Percentiles rank a stretch among this genome's conserved stretches.
These are phyloP conservation scores for Cucurbita moschata DNA, from an alignment of 306 rosid genomes.

Conservation along the genomic window DNA sequence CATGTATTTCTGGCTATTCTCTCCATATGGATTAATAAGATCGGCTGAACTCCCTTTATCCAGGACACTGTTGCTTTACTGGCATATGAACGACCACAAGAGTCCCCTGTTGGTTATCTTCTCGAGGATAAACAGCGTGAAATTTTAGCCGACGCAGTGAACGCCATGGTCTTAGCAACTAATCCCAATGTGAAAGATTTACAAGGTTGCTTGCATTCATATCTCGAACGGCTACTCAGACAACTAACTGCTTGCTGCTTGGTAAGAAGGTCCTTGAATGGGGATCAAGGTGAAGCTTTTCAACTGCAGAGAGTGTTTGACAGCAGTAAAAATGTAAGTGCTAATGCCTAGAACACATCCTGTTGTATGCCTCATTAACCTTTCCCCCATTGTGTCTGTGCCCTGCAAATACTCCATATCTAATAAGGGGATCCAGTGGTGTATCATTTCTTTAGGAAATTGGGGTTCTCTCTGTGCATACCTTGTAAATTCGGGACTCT, in stretches of 20 bases:
- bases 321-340: slow-evolving; percentile 35
- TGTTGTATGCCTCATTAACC: neutral
- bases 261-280: slow-evolving; percentile 60
- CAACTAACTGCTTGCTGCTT: slow-evolving; percentile 87
- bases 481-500: neutral
- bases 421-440: neutral
- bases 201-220: slow-evolving; percentile 46
- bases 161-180: slow-evolving; percentile 74
- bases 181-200: slow-evolving; percentile 61
- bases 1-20: neutral
- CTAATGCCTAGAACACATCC: neutral
- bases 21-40: neutral
- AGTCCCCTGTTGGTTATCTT: slow-evolving; percentile 77
- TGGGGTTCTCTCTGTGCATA: neutral
- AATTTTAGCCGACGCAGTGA: slow-evolving; percentile 82
- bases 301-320: slow-evolving; percentile 57
- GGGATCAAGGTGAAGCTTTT: slow-evolving; percentile 89
- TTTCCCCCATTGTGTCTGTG: neutral
- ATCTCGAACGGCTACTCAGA: slow-evolving; percentile 68
- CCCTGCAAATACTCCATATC: neutral
- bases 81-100: slow-evolving; percentile 72
- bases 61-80: slow-evolving; percentile 90
- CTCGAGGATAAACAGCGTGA: slow-evolving; percentile 78
- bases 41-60: slow-evolving; percentile 7
- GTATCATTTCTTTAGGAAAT: neutral